phyloP scores from a whole-genome alignment of 2,329 filamentous ascomycete species.

The Orbilia javanica region DNA sequence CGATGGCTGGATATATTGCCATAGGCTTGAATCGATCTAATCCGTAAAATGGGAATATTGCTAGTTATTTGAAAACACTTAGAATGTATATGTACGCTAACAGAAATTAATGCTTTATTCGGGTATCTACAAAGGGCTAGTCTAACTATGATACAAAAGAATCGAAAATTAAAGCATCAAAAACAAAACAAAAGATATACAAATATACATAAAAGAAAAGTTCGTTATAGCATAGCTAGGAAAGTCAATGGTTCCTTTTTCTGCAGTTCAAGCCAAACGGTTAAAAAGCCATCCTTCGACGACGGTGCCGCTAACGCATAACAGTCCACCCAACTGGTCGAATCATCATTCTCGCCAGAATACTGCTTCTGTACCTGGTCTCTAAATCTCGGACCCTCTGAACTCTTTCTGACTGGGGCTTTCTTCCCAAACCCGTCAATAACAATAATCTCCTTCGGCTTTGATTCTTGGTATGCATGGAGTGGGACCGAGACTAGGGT shows the following conservation, averaged over 20 bases:
- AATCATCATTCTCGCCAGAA: conserved; percentile 33
- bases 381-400: conserved; percentile 41
- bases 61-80: background rate
- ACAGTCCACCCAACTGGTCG: conserved; percentile 44
- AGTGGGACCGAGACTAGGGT: conserved; percentile 39
- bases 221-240: conserved; percentile 47
- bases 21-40: too few species aligned
- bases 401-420: background rate
- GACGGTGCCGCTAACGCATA: conserved; percentile 17
- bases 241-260: conserved; percentile 39
- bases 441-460: conserved; percentile 15
- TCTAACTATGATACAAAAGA: conserved; percentile 29
- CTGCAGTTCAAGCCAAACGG: conserved; percentile 32
- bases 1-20: too few species aligned
- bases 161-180: background rate
- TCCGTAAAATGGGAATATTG: background rate
- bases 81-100: background rate
- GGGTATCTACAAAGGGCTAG: conserved; percentile 13
- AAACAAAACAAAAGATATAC: conserved; percentile 4
- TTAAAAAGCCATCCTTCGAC: conserved; percentile 40
- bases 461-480: conserved; percentile 32
- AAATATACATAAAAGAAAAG: background rate
- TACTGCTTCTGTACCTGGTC: conserved; percentile 22
- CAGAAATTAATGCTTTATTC: conserved; percentile 14
- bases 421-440: conserved; percentile 36